These are phyloP conservation scores for Apiotrichum sp. DNA, from an alignment of 1,284 basidiomycete species.

Conservation along the genomic window DNA sequence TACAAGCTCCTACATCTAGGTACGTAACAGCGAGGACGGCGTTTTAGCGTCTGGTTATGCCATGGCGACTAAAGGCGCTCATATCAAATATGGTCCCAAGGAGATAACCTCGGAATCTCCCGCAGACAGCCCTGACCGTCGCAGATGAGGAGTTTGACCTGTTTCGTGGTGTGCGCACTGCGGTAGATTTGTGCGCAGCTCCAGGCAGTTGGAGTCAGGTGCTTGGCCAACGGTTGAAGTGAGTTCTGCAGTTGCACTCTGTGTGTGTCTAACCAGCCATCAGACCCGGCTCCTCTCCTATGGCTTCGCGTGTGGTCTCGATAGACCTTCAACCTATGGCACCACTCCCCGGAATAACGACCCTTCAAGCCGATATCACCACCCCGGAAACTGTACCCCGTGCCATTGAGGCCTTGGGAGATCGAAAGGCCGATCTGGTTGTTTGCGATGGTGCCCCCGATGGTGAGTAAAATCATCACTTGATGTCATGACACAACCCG, in stretches of 20 bases:
- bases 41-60: no score
- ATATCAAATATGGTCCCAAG: no score
- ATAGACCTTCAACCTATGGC: slow-evolving; percentile 58
- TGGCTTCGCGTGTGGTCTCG: slow-evolving; percentile 48
- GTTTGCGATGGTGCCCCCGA: slow-evolving; percentile 58
- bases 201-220: slow-evolving; percentile 50
- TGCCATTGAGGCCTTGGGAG: slow-evolving; percentile 51
- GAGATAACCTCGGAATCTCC: not conserved
- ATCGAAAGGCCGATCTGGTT: slow-evolving; percentile 52
- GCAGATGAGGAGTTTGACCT: slow-evolving; percentile 54
- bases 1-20: slow-evolving; percentile 50
- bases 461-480: slow-evolving; percentile 31
- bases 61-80: no score
- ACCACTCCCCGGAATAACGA: slow-evolving; percentile 51
- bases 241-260: not conserved
- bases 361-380: slow-evolving; percentile 55
- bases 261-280: not conserved
- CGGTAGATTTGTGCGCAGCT: slow-evolving; percentile 56
- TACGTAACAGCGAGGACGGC: not conserved
- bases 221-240: slow-evolving; percentile 43
- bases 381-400: slow-evolving; percentile 50
- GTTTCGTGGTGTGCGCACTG: slow-evolving; percentile 47
- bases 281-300: not conserved
- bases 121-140: not conserved
- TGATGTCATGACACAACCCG: no score